Evolutionary conservation across 768 basidiomycete genomes (phyloP), one percentile per base, ranked within the genome.

Genomic region (Termitomyces sp.): DNA sequence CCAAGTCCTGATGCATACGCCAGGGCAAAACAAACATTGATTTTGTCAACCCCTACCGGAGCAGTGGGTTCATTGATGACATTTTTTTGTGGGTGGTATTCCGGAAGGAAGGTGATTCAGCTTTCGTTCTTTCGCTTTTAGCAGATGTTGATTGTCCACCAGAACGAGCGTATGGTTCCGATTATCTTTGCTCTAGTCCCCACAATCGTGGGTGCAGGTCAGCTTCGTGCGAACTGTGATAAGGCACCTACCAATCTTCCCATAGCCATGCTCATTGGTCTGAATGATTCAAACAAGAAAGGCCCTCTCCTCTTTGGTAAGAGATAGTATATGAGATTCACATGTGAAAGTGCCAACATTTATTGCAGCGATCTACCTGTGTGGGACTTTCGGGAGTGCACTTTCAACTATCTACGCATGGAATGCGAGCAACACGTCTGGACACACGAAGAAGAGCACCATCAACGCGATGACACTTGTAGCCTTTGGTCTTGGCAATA

Each of bases 401-500:
- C 67, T 87, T 10, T 80, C 84, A 0, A 76, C 80, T 0, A 74
- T 86, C 12, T 86, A 86, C 56, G 83, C 85, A 0, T 86, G 83
- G 62, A 85, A 86, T 53, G 82, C 84, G 7, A 80, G 80, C 54
- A 86, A 87, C 66, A 86, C 81, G 0, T 78, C 78, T 34, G 84
- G 84, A 0, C 81, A 85, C 52, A 87, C 85, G 6, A 87, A 88
- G 74, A 88, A 87, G 73, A 80, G 81, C 59, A 86, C 84, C 1
- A 77, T 85, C 61, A 85, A 85, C 55, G 79, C 83, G 4, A 73
- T 85, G 76, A 85, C 82, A 2, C 68, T 85, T 22, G 74, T 76
- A 4, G 70, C 81, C 0, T 85, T 86, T 64, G 75, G 76, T 49
- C 59, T 82, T 20, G 83, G 85, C 18, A 86, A 86, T 63, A 83